Conservation (phyloP, 2,329 filamentous ascomycete genomes). For the Penicillium crustosum region DNA sequence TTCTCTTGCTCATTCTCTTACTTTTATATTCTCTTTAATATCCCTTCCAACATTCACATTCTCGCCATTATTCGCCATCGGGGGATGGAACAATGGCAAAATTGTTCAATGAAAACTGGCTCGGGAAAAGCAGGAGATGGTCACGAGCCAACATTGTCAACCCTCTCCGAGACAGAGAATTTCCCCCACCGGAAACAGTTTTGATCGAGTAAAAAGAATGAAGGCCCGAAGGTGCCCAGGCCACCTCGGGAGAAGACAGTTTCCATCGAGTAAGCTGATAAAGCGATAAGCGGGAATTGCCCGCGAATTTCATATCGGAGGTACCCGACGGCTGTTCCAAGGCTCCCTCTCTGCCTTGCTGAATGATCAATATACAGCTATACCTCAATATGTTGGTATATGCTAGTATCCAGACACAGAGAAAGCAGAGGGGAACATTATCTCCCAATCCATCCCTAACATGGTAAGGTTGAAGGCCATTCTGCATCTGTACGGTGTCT, state of each 20-base stretch:
- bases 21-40: background rate
- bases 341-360: background rate
- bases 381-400: background rate
- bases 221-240: background rate
- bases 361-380: background rate
- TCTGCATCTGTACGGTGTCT: background rate
- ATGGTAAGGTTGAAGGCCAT: background rate
- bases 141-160: background rate
- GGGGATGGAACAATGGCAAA: background rate
- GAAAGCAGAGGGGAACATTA: background rate
- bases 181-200: slow-evolving; percentile 11
- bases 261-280: slow-evolving; percentile 14
- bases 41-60: background rate
- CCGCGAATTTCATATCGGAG: background rate
- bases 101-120: background rate
- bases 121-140: background rate
- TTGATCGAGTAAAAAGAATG: slow-evolving; percentile 30
- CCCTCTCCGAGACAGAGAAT: background rate
- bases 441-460: background rate
- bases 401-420: background rate
- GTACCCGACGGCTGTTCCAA: background rate
- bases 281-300: slow-evolving; percentile 15
- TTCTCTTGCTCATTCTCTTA: background rate
- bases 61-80: background rate
- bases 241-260: background rate